Evolutionary conservation across 257 asterid species (phyloP), one percentile per base, ranked within the genome.

Genomic region (Penstemon barbatus): DNA sequence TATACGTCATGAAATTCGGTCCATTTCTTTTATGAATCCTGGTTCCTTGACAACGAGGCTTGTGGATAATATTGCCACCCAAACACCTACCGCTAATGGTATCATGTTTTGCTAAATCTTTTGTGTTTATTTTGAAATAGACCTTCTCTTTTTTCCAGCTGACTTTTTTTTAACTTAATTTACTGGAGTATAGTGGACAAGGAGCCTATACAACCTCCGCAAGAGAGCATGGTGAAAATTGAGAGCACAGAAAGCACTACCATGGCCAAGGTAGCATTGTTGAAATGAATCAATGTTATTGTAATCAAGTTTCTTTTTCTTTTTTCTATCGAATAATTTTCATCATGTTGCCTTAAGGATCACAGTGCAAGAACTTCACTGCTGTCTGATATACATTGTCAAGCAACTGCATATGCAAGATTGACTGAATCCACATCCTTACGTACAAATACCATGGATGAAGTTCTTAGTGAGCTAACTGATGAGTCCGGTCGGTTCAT

Each of bases 401-500:
- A 86, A 82, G 94, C 95, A 45, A 78, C 83, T 78, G 71, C 82
- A 5, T 84, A 80, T 66, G 83, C 81, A 70, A 84, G 82, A 73
- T 79, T 90, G 81, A 88, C 79, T 39, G 89, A 80, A 83, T 68
- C 85, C 37, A 70, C 82, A 7, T 63, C 83, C 44, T 73, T 70
- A 66, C 40, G 43, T 55, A 57, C 82, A n/a, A 71, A 63, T 37
- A 73, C 86, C 19, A 61, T 72, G 76, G 84, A 71, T 12, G 95
- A 85, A 70, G 85, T 78, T 74, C 85, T 88, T 43, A 83, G 57
- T 64, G 96, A 90, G 84, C 75, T 93, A 65, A 83, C 82, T 33
- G 91, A 93, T 74, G 96, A 85, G 57, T 93, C 95, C 72, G 96
- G 96, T 43, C 84, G 80, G 73, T 80, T 90, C 73, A 59, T 78